Conservation (phyloP, 257 asterid species). For the Nicotiana attenuata region DNA sequence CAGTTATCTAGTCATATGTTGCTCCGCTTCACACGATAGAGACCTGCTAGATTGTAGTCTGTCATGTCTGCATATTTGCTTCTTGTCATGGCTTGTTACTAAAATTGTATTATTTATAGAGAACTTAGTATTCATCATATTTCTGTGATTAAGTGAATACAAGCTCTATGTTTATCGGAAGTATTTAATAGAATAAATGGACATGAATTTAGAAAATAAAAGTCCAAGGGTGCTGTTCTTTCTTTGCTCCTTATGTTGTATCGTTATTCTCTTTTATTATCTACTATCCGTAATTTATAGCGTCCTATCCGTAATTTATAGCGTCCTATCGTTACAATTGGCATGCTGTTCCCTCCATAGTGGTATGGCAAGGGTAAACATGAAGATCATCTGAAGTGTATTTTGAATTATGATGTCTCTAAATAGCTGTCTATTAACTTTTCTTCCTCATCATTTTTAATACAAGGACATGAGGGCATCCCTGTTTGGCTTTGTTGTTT, state of each 20-base stretch:
- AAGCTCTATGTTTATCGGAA: background rate
- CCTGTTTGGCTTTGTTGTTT: background rate
- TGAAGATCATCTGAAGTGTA: background rate
- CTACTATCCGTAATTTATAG: background rate
- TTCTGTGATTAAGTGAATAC: background rate
- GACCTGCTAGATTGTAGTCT: background rate
- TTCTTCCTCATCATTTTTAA: background rate
- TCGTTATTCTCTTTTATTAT: background rate
- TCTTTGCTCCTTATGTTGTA: background rate
- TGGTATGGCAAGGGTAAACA: background rate
- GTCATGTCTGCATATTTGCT: background rate
- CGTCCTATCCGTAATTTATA: background rate
- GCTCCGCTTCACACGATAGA: background rate
- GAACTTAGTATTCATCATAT: background rate
- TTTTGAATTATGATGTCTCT: background rate
- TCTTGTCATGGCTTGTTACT: background rate
- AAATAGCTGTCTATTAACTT: background rate
- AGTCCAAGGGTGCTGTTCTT: background rate
- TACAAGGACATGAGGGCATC: background rate
- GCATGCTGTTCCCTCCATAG: background rate
- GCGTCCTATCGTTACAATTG: background rate
- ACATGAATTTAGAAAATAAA: background rate
- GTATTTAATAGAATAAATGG: background rate
- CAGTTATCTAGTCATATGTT: background rate
- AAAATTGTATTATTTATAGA: background rate